phyloP scores from a whole-genome alignment of 352 stramenopile species.

The Pythium utonaiense region DNA sequence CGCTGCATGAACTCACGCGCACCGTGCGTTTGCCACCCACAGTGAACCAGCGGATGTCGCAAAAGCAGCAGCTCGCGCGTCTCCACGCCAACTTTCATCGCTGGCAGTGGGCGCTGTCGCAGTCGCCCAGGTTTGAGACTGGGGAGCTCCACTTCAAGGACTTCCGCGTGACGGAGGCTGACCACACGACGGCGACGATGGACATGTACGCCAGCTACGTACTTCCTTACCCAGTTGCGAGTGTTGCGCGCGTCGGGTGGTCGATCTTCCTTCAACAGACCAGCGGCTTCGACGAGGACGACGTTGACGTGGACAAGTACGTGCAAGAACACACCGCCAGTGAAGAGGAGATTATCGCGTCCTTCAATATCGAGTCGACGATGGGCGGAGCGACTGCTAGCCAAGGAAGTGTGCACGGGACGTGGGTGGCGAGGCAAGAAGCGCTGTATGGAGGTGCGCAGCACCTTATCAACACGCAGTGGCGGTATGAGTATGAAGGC shows the following conservation, averaged over 20 bases:
- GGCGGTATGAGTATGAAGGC: neutral
- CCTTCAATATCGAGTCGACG: too few species aligned
- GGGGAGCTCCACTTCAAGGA: neutral
- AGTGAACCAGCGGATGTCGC: neutral
- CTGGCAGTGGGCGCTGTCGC: neutral
- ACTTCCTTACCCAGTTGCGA: too few species aligned
- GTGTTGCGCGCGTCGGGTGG: too few species aligned
- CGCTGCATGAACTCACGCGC: neutral
- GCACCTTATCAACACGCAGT: slow-evolving; percentile 4
- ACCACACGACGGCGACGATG: neutral
- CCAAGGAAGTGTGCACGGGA: slow-evolving; percentile 9
- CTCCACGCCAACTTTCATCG: neutral
- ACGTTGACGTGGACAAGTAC: too few species aligned
- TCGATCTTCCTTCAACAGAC: too few species aligned
- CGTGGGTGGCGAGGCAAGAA: slow-evolving; percentile 5
- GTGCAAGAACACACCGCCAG: too few species aligned
- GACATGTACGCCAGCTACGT: neutral
- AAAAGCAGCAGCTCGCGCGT: neutral
- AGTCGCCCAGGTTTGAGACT: neutral
- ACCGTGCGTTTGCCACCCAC: neutral
- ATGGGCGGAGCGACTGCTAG: neutral
- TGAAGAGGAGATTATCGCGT: too few species aligned
- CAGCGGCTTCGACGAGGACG: too few species aligned
- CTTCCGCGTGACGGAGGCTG: neutral
- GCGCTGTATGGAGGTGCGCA: neutral